Conservation (phyloP, 352 stramenopile genomes). For the Stramenopiles sp. region DNA sequence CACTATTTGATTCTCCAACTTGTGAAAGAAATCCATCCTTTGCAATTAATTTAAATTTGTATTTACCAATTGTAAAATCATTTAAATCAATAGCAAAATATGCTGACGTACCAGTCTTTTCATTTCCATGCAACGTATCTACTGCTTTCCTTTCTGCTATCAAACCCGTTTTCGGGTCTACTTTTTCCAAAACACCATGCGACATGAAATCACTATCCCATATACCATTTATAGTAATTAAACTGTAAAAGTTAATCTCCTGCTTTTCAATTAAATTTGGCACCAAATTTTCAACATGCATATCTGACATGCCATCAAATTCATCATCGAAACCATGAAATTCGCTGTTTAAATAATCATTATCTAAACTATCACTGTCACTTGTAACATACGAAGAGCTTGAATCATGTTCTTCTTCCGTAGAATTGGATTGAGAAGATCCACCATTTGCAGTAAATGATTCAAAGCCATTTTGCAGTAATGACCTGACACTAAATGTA, state of each 20-base stretch:
- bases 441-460: background rate
- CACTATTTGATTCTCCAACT: background rate
- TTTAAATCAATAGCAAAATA: constrained; percentile 7
- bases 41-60: background rate
- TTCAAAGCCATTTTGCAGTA: background rate
- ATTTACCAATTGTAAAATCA: constrained; percentile 2
- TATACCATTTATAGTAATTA: background rate
- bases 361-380: background rate
- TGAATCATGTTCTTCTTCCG: background rate
- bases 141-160: background rate
- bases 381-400: background rate
- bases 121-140: background rate
- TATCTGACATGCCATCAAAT: constrained; percentile 5
- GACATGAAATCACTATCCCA: background rate
- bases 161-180: background rate
- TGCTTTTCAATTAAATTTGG: constrained; percentile 4
- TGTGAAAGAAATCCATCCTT: background rate
- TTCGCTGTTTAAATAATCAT: background rate
- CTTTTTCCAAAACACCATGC: background rate
- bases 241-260: background rate
- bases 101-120: background rate
- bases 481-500: background rate
- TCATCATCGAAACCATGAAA: background rate
- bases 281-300: background rate
- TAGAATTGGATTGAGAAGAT: constrained; percentile 1